Percentiles rank a stretch among this genome's conserved stretches.
phyloP scores from a whole-genome alignment of 2,329 filamentous ascomycete genomes.

The Fusarium chlamydosporum region DNA sequence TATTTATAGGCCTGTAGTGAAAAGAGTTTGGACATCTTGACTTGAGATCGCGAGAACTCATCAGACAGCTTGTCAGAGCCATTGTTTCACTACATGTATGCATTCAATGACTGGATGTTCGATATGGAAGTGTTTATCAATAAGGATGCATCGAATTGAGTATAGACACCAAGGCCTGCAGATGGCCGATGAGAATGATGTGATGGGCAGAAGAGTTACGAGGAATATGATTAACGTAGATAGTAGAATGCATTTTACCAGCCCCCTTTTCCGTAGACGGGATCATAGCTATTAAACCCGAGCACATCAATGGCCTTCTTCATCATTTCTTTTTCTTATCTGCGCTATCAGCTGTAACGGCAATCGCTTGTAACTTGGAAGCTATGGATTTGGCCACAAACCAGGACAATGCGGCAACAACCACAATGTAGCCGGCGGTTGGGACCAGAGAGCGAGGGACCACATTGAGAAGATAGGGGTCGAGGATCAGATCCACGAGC shows the following conservation, averaged over 20 bases:
- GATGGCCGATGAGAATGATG: slow-evolving; percentile 36
- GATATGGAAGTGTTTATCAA: slow-evolving; percentile 27
- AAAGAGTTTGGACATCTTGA: slow-evolving; percentile 19
- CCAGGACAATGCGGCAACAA: slow-evolving; percentile 68
- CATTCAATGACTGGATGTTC: slow-evolving; percentile 26
- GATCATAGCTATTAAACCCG: slow-evolving; percentile 26
- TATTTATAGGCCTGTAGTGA: slow-evolving; percentile 14
- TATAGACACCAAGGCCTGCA: slow-evolving; percentile 34
- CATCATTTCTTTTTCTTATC: slow-evolving; percentile 58
- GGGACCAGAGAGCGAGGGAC: slow-evolving; percentile 83
- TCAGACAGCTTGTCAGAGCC: slow-evolving; percentile 26
- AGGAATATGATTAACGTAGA: slow-evolving; percentile 50
- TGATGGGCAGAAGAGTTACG: slow-evolving; percentile 40
- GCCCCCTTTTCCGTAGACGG: slow-evolving; percentile 34
- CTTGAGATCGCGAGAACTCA: slow-evolving; percentile 35
- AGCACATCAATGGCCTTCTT: slow-evolving; percentile 26
- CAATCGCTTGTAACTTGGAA: slow-evolving; percentile 50
- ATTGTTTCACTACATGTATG: slow-evolving; percentile 22
- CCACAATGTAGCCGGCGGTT: slow-evolving; percentile 76
- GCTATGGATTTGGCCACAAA: slow-evolving; percentile 58
- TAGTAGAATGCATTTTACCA: slow-evolving; percentile 50
- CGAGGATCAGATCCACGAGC: slow-evolving; percentile 84
- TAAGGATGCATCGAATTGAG: slow-evolving; percentile 28
- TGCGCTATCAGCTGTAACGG: slow-evolving; percentile 42
- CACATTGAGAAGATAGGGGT: slow-evolving; percentile 85